Percentiles rank a stretch among this genome's conserved stretches.
Conservation (phyloP, 2,329 filamentous ascomycete species). For the Gaeumannomyces sp. region DNA sequence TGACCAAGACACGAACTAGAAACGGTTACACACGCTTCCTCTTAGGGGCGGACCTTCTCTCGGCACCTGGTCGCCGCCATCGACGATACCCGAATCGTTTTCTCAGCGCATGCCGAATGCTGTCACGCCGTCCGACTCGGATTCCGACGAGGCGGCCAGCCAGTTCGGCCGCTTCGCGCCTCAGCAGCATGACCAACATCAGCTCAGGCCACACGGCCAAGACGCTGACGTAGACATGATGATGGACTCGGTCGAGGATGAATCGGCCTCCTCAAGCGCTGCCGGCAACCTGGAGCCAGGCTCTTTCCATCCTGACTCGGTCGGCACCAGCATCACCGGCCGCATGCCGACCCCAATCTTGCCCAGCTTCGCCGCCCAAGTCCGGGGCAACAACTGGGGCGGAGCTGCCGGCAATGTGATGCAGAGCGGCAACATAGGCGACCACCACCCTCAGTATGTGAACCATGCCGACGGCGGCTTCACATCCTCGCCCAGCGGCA, state of each 20-base stretch:
- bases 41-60: conserved; percentile 39
- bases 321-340: conserved; percentile 29
- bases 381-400: conserved; percentile 46
- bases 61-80: conserved; percentile 26
- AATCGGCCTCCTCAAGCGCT: conserved; percentile 1
- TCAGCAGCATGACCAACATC: conserved; percentile 9
- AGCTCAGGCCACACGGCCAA: not conserved
- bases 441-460: not conserved
- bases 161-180: conserved; percentile 5
- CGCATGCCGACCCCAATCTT: conserved; percentile 57
- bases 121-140: conserved; percentile 34
- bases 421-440: conserved; percentile 21
- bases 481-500: not conserved
- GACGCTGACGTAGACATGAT: conserved; percentile 48
- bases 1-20: conserved; percentile 28
- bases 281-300: conserved; percentile 23
- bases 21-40: conserved; percentile 48
- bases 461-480: not conserved
- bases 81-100: conserved; percentile 13
- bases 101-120: conserved; percentile 25
- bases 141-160: conserved; percentile 28
- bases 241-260: conserved; percentile 28
- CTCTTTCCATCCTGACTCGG: conserved; percentile 25
- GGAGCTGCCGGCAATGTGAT: conserved; percentile 27
- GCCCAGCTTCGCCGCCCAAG: conserved; percentile 48